Evolutionary conservation across 2,329 filamentous ascomycete genomes (phyloP), one percentile per base, ranked within the genome.

Genomic region (Exophiala bonariae): DNA sequence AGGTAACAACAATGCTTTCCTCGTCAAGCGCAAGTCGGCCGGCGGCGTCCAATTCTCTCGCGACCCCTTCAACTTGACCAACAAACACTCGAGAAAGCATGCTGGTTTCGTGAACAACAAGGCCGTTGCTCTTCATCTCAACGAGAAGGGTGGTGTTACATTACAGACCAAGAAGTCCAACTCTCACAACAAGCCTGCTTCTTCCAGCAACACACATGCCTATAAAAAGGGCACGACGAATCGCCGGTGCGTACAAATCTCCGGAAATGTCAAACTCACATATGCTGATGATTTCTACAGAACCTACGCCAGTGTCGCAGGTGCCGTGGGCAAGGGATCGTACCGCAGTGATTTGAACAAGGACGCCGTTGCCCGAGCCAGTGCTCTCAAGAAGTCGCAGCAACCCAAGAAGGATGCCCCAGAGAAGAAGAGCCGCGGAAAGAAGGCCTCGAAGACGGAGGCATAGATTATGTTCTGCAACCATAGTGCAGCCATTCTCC

Each of bases 61-160:
- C 64, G 92, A 97, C 71, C 89, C 91, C 65, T 77, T 96, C 62
- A 99, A 97, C 83, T 76, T 97, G 74, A 80, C 77, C 72, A 97
- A 96, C 86, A 79, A 85, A 76, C 86, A 95, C 80, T 85, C 81
- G 64, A 87, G 89, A 78, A 97, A 95, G 85, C 82, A 96, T 75
- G 88, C 88, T 65, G 93, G 93, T 67, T 95, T 90, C 75, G 83
- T 89, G 74, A 96, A 95, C 80, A 82, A 85, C 72, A 93, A 96
- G 89, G 91, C 93, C 63, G 77, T 97, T 67, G 89, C 91, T 69
- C 76, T 99, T 67, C 74, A 82, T 65, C 32, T 47, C 41, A 79
- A 73, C 62, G 82, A 89, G 73, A 86, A 92, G 74, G 88, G 88
- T 64, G 89, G 85, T 66, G 78, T 97, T 63, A 78, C 80, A 66